Evolutionary conservation across 106 monocot genomes (phyloP).

Genomic region (Platanthera guangdongensis): DNA sequence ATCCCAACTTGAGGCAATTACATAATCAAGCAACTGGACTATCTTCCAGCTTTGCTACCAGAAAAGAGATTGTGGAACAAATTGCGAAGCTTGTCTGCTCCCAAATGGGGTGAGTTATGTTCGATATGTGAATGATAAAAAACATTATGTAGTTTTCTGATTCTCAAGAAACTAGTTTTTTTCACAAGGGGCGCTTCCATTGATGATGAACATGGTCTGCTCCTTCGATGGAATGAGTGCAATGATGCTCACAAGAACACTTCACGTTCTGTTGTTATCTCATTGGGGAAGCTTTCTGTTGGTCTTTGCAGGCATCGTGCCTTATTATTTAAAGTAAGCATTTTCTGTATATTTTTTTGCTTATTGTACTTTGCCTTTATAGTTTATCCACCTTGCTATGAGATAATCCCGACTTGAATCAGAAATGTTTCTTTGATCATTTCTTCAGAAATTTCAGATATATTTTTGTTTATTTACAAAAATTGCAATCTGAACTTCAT

Average conservation of each 20-base stretch:
- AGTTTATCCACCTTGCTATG: not conserved
- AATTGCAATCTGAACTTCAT: not conserved
- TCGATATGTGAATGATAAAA: not conserved
- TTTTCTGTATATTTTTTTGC: constrained; percentile 3
- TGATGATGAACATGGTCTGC: constrained; percentile 48
- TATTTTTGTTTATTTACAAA: constrained; percentile 2
- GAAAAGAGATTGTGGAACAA: constrained; percentile 67
- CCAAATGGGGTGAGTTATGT: constrained; percentile 63
- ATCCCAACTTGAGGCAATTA: constrained; percentile 57
- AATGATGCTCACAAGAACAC: constrained; percentile 34
- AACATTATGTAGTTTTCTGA: not conserved
- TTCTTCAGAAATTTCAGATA: not conserved
- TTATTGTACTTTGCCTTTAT: not conserved
- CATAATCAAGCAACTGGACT: constrained; percentile 37
- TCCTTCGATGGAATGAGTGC: constrained; percentile 54
- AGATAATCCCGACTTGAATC: not conserved
- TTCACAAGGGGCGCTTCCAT: constrained; percentile 63
- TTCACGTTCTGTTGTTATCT: constrained; percentile 61
- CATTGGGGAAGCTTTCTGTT: constrained; percentile 61
- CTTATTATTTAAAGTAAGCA: constrained; percentile 76
- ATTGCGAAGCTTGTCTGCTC: constrained; percentile 78
- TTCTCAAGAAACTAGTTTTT: constrained; percentile 7
- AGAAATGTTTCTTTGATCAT: not conserved
- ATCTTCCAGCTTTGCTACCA: constrained; percentile 42
- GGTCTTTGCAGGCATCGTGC: constrained; percentile 91